Conservation (phyloP, 1,284 basidiomycete species). For the Apiotrichum gracile region DNA sequence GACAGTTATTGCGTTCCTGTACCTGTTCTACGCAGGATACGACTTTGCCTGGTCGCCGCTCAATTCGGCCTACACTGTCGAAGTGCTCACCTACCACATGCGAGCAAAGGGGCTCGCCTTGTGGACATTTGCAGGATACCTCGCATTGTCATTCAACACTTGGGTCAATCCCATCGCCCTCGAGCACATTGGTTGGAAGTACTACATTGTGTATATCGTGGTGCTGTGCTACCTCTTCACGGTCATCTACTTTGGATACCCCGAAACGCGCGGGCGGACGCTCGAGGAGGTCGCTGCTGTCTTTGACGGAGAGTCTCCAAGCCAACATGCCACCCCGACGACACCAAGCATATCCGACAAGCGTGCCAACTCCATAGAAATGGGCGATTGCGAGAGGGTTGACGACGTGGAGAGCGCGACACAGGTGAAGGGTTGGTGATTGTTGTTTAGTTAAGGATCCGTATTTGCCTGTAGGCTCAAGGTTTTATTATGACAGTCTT, state of each 20-base stretch:
- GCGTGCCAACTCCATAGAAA: too few species aligned
- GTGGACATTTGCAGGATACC: background rate
- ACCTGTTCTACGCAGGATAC: slow-evolving; percentile 15
- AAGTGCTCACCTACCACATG: slow-evolving; percentile 14
- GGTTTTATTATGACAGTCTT: too few species aligned
- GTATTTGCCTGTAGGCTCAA: too few species aligned
- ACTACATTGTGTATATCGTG: slow-evolving; percentile 14
- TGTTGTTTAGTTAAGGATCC: too few species aligned
- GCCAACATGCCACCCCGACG: too few species aligned
- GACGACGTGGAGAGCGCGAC: too few species aligned
- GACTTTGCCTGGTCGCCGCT: slow-evolving; percentile 12
- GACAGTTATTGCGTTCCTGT: slow-evolving; percentile 16
- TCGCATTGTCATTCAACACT: slow-evolving; percentile 11
- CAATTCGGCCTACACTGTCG: slow-evolving; percentile 13
- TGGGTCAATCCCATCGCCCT: slow-evolving; percentile 26
- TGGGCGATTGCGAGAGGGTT: too few species aligned
- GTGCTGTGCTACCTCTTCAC: slow-evolving; percentile 54
- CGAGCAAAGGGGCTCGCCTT: slow-evolving; percentile 18
- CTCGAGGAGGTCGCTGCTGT: slow-evolving; percentile 14
- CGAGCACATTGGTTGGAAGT: slow-evolving; percentile 19
- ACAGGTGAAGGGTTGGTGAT: too few species aligned
- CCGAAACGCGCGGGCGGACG: slow-evolving; percentile 20
- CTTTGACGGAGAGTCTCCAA: slow-evolving; percentile 40
- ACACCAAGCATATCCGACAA: too few species aligned
- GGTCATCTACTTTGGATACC: slow-evolving; percentile 22